Conservation (phyloP, 208 protist genomes). For the Leptomonas seymouri region DNA sequence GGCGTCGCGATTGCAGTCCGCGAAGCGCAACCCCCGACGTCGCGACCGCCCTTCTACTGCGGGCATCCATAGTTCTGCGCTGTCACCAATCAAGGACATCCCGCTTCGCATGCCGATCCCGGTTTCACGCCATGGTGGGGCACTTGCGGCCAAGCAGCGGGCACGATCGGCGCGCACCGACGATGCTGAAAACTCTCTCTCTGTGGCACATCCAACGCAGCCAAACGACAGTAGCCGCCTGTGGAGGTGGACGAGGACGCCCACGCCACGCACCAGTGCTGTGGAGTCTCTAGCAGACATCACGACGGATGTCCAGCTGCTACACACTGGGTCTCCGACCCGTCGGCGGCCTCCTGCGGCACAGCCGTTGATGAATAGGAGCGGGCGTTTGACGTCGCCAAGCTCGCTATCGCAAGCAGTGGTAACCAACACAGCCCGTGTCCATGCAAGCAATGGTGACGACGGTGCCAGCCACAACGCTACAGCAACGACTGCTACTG, state of each 20-base stretch:
- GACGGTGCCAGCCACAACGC: not conserved
- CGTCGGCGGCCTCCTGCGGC: slow-evolving; percentile 10
- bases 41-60: slow-evolving; percentile 25
- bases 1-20: not conserved
- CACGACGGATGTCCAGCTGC: not conserved
- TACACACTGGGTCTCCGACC: not conserved
- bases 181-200: not conserved
- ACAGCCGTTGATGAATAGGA: slow-evolving; percentile 4
- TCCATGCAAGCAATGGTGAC: not conserved
- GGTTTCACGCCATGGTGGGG: not conserved
- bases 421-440: not conserved
- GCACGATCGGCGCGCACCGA: slow-evolving; percentile 12
- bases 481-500: not conserved
- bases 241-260: not conserved
- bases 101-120: not conserved
- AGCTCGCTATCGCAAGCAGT: not conserved
- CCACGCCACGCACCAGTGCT: slow-evolving; percentile 1
- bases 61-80: slow-evolving; percentile 4
- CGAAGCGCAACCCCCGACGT: not conserved
- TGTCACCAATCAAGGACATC: not conserved
- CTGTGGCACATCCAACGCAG: not conserved
- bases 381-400: slow-evolving; percentile 1
- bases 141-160: slow-evolving; percentile 18
- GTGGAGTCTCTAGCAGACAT: not conserved
- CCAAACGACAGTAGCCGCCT: not conserved